Evolutionary conservation across 352 stramenopile species (phyloP), one percentile per base, ranked within the genome.

Genomic region (Globisporangium nodosum): DNA sequence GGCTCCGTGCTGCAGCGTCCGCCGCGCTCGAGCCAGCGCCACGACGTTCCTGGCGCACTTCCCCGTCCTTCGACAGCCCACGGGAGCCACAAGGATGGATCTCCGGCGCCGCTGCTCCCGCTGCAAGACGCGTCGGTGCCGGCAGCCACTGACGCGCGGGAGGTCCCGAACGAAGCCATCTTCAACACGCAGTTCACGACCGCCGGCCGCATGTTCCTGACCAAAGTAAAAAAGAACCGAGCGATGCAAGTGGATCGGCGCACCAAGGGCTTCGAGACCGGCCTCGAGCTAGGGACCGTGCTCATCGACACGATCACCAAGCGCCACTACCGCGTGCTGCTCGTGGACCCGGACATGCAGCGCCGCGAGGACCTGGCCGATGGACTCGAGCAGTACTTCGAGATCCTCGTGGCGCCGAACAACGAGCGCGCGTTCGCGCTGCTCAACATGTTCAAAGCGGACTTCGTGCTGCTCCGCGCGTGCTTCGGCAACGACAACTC

Each of bases 131-230:
- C 21, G 20, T 1, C 49, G 5, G 7, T 30, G 13, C 9, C 16
- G 7, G 12, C 39, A 54, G 18, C 6, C 3, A 7, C 54, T 1
- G 52, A 59, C 20, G n/a, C 30, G 35, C 58, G 45, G 21, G 33
- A 61, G 30, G 39, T 65, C 6, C 78, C 81, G 1, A 88, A 78
- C 66, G 77, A 91, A 52, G 81, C 77, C 24, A 88, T 91, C 58
- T 91, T 88, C 64, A 89, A 91, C 60, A 87, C 78, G 15, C 81
- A 91, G 56, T 86, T 91, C 61, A 88, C 78, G 35, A 85, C 75
- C 0, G 78, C 81, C 0, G 77, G 81, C 0, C 78, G 78, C 12
- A 75, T 71, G 39, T 88, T 91, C 47, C 61, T 89, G 54, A 76
- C 68, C 16, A 91, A 88, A 57, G 74, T 86, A 37, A 87, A 88